Base-by-base conservation (phyloP, 2,329 filamentous ascomycete genomes). In the Botrytis porri region DNA sequence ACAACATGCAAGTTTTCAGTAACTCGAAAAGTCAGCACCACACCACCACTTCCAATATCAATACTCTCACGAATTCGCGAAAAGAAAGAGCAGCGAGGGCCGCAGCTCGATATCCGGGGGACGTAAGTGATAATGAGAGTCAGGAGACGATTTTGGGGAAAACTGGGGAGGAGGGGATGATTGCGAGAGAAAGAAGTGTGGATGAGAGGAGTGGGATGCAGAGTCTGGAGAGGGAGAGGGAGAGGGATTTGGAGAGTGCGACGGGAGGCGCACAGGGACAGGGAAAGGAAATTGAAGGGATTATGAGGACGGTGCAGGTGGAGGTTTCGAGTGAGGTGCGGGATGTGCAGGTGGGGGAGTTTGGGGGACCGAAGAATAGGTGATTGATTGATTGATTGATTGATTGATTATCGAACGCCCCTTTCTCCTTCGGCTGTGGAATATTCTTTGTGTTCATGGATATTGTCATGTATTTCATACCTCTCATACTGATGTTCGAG, bases 1-100 rank as follows among this genome's bases (percentile, higher is more conserved):
- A 70, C 10, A 51, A 70, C 16, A 41, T 70, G 69, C 69, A 70
- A 64, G 16, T 70, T 14, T 64, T 70, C 29, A 39, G 41, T 32
- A 70, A 70, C 22, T 18, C 37, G 7, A 51, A 60, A 37, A 22
- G n/a, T 39, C 32, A 48, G 29, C 32, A 70, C 16, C 25, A n/a
- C 4, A 39, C 32, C 6, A 64, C 25, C 7, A 41, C n/a, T 16
- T 29, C 59, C 3, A 70, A 70, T 32, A 5, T 35, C 10, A 67
- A 39, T 39, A 35, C 62, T 4, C 51, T 57, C n/a, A 57, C 51
- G 5, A 57, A n/a, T 3, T 57, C 51, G 7, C 35, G 60, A 62
- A 39, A 18, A 62, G 60, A 39, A 62, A 41, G 35, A 39, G 51
- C 25, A 3, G 65, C 8, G 5, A 14, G 12, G 10, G 37, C n/a